Conservation (phyloP, 1,284 basidiomycete species). For the Wallemia hederae region DNA sequence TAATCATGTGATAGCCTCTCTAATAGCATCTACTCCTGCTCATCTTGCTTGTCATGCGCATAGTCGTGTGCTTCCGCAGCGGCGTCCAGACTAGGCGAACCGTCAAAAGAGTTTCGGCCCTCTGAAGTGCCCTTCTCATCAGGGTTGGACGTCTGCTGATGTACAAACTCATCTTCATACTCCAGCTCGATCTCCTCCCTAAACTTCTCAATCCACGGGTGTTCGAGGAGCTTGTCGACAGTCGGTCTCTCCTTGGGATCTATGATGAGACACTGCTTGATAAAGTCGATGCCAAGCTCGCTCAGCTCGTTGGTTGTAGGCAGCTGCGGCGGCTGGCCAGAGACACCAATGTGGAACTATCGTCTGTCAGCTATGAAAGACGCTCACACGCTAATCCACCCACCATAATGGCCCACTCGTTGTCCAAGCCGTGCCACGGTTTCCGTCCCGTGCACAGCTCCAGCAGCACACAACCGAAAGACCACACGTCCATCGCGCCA, state of each 20-base stretch:
- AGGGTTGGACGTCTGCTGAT: no score
- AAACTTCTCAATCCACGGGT: slow-evolving; percentile 46
- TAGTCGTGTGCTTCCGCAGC: no score
- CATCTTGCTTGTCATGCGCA: no score
- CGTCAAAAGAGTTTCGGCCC: not conserved
- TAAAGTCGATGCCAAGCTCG: slow-evolving; percentile 71
- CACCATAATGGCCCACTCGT: slow-evolving; percentile 36
- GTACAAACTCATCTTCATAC: not conserved
- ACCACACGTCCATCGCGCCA: slow-evolving; percentile 98
- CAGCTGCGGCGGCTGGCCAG: slow-evolving; percentile 81
- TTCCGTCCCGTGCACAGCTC: slow-evolving; percentile 89
- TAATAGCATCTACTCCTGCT: no score
- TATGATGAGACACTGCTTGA: slow-evolving; percentile 67
- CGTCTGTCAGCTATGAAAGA: not conserved
- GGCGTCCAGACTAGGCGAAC: no score
- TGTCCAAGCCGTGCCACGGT: slow-evolving; percentile 84
- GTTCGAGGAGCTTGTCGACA: slow-evolving; percentile 55
- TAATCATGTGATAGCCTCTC: no score
- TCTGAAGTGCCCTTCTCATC: no score
- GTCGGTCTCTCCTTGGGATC: slow-evolving; percentile 59
- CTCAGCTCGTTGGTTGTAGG: slow-evolving; percentile 75
- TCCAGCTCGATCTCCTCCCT: not conserved
- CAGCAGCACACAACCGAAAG: slow-evolving; percentile 77
- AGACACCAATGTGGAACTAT: slow-evolving; percentile 84
- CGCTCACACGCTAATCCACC: not conserved